Evolutionary conservation across 768 basidiomycete species (phyloP), one percentile per base, ranked within the genome.

Genomic region (Calocera viscosa): DNA sequence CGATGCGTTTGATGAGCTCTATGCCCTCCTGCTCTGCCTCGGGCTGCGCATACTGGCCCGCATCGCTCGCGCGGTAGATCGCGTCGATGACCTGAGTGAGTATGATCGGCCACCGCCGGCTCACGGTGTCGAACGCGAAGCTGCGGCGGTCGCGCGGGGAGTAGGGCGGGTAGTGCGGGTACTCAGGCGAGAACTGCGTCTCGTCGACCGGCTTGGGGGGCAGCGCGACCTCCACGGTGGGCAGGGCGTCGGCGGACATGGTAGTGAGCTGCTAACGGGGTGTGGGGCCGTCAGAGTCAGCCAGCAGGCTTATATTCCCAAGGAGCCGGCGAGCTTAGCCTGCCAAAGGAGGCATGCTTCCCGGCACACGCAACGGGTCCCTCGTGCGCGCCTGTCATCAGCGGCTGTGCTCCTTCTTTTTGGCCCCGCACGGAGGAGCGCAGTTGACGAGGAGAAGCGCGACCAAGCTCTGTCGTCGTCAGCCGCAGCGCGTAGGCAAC

Each of bases 21-120:
- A 87, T 90, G 0, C 90, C 92, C 74, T 96, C 91, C 53, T 64
- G 71, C 69, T 80, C 82, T 67, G 73, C 77, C 16, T 80, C 74
- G 14, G 79, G 65, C 7, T 64, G 30, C 1, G 68, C 65, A 22
- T 74, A 72, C 70, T 72, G 70, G 33, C 69, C 71, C 28, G 22
- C 78, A 73, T 92, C 89, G 68, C 88, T 88, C 67, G 82, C 74
- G 47, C 84, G 82, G 71, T 89, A 83, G 47, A 97, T 74, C 49
- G 85, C 83, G 75, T 93, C 89, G 69, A 95, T 86, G 53, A 92
- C 79, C 19, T 77, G 80, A 1, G 93, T 91, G 66, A 94, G 81
- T 72, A 97, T 95, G 60, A 89, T 81, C 1, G 79, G 79, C 87
- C 91, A 92, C 66, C 90, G 80, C 74, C 81, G 86, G 64, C 86